Evolutionary conservation across 2,329 filamentous ascomycete genomes (phyloP).

Genomic region (Dothistroma septosporum): DNA sequence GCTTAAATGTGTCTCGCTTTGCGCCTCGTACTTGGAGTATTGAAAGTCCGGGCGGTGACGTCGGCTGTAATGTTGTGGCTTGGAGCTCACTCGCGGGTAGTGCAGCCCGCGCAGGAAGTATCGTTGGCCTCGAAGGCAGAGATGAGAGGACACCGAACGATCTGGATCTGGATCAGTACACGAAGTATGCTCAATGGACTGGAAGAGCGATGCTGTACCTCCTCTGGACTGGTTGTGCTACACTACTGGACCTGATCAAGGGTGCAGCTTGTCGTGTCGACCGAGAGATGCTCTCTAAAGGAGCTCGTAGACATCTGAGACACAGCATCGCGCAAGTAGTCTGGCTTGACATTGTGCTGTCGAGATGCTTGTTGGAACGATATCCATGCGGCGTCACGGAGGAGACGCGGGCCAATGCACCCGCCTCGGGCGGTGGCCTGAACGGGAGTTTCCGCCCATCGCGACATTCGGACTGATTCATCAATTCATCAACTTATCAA

Average conservation of each 20-base stretch:
- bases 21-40: constrained; percentile 43
- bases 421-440: too few species aligned
- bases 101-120: constrained; percentile 2
- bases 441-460: too few species aligned
- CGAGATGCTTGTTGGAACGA: background rate
- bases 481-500: too few species aligned
- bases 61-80: constrained; percentile 15
- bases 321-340: background rate
- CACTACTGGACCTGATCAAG: background rate
- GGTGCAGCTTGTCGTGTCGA: background rate
- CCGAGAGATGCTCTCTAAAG: background rate
- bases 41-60: constrained; percentile 30
- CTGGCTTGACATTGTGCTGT: too few species aligned
- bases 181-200: background rate
- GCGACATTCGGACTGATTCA: too few species aligned
- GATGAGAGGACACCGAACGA: constrained; percentile 22
- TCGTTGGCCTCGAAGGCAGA: constrained; percentile 19
- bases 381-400: background rate
- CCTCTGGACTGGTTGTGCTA: background rate
- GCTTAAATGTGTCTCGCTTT: constrained; percentile 55
- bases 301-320: constrained; percentile 5
- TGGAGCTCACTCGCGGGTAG: constrained; percentile 14
- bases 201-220: constrained; percentile 2
- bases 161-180: constrained; percentile 10
- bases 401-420: background rate